Evolutionary conservation across 345 rosid genomes (phyloP).

Genomic region (Syzygium aqueum): DNA sequence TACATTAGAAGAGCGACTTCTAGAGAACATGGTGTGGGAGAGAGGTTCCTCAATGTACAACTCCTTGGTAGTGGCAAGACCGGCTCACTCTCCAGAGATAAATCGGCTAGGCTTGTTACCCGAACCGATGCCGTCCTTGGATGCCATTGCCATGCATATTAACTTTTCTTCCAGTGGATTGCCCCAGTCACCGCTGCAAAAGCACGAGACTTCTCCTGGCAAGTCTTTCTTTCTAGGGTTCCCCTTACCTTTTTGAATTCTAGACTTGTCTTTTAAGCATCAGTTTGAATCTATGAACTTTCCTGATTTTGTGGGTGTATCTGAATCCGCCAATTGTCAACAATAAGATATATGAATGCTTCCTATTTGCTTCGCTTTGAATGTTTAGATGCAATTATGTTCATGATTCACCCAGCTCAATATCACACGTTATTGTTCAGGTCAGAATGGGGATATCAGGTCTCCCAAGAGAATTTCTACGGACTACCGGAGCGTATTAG

Average conservation of each 20-base stretch:
- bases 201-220: slow-evolving; percentile 53
- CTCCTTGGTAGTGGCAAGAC: slow-evolving; percentile 81
- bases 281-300: neutral
- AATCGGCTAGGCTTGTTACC: slow-evolving; percentile 59
- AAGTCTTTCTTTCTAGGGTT: neutral
- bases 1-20: slow-evolving; percentile 88
- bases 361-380: neutral
- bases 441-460: slow-evolving; percentile 78
- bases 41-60: slow-evolving; percentile 96
- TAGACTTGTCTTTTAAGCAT: neutral
- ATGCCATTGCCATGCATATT: slow-evolving; percentile 66
- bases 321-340: neutral
- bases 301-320: neutral
- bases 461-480: slow-evolving; percentile 60
- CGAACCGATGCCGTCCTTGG: slow-evolving; percentile 84
- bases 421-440: slow-evolving; percentile 22
- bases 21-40: slow-evolving; percentile 99
- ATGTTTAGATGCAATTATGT: neutral
- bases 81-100: slow-evolving; percentile 56
- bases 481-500: slow-evolving; percentile 79
- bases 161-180: slow-evolving; percentile 38
- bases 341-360: neutral
- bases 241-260: neutral
- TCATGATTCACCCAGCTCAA: neutral
- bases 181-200: slow-evolving; percentile 33